Conservation (phyloP, 2,329 filamentous ascomycete species). For the Huntiella bhutanensis region DNA sequence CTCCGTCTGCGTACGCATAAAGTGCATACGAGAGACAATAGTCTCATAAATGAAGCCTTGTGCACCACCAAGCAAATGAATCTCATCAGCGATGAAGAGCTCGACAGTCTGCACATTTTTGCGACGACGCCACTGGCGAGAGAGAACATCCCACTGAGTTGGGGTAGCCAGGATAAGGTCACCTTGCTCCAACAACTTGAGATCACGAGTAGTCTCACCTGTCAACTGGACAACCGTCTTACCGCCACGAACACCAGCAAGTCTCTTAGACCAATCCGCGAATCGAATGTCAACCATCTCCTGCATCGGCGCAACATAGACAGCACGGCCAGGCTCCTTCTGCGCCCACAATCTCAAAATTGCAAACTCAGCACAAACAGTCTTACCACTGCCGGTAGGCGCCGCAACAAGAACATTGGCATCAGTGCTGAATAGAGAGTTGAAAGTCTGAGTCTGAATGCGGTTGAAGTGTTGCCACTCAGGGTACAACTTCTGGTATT, state of each 20-base stretch:
- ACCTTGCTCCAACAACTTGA: slow-evolving; percentile 71
- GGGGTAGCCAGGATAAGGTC: slow-evolving; percentile 88
- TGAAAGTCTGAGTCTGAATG: slow-evolving; percentile 93
- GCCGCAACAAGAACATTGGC: slow-evolving; percentile 88
- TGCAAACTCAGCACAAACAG: slow-evolving; percentile 87
- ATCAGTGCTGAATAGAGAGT: slow-evolving; percentile 74
- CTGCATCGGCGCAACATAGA: slow-evolving; percentile 90
- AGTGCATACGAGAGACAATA: slow-evolving; percentile 94
- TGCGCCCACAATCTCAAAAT: slow-evolving; percentile 68
- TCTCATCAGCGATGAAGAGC: slow-evolving; percentile 84
- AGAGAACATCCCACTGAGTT: slow-evolving; percentile 86
- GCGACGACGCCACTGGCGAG: slow-evolving; percentile 85
- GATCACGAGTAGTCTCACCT: slow-evolving; percentile 76
- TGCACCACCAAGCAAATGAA: slow-evolving; percentile 78
- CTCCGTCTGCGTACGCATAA: slow-evolving; percentile 77
- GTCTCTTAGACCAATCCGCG: slow-evolving; percentile 68
- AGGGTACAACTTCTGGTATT: slow-evolving; percentile 66
- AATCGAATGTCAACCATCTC: slow-evolving; percentile 70
- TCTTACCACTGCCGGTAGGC: slow-evolving; percentile 92
- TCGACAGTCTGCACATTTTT: slow-evolving; percentile 87
- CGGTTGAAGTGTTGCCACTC: slow-evolving; percentile 85
- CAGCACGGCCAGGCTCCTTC: slow-evolving; percentile 44
- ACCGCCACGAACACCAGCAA: slow-evolving; percentile 54
- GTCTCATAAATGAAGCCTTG: slow-evolving; percentile 86
- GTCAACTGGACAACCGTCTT: slow-evolving; percentile 86